These are phyloP conservation scores for Aspergillus ochraceoroseus DNA, from an alignment of 2,329 filamentous ascomycete genomes.

Conservation along the genomic window DNA sequence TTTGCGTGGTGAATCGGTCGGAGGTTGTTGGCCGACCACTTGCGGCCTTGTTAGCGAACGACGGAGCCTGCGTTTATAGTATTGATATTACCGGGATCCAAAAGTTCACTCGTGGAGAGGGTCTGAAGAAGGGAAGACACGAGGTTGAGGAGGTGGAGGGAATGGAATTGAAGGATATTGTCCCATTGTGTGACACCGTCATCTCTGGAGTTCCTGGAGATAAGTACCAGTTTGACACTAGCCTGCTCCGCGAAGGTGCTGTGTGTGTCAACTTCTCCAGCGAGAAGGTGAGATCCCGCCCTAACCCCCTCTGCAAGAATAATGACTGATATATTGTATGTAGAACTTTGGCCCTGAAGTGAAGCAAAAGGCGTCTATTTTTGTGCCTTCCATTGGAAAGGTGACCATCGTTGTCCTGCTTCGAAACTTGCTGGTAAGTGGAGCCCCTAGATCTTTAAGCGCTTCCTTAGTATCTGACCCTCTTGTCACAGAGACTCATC, in stretches of 20 bases:
- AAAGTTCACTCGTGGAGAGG: conserved; percentile 82
- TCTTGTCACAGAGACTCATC: conserved; percentile 35
- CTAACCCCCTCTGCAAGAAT: neutral
- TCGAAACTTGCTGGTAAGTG: conserved; percentile 76
- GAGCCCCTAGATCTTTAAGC: neutral
- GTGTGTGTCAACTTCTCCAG: conserved; percentile 99
- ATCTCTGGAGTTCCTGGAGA: conserved; percentile 88
- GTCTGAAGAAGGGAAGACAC: conserved; percentile 78
- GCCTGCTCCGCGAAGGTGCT: conserved; percentile 78
- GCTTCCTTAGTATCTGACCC: conserved; percentile 17
- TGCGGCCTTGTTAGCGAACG: conserved; percentile 88
- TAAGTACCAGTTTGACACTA: conserved; percentile 80
- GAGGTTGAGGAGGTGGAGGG: conserved; percentile 79
- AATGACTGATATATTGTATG: conserved; percentile 6
- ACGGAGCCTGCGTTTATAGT: conserved; percentile 91
- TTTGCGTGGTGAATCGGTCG: conserved; percentile 92
- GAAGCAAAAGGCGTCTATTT: conserved; percentile 94
- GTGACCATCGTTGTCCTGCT: conserved; percentile 91
- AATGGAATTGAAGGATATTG: conserved; percentile 72
- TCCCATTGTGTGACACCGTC: conserved; percentile 86
- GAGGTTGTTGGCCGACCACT: conserved; percentile 93
- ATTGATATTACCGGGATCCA: conserved; percentile 90
- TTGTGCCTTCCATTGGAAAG: conserved; percentile 94
- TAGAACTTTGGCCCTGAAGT: conserved; percentile 83
- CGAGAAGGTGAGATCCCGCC: conserved; percentile 56